Conservation (phyloP, 2,329 filamentous ascomycete genomes). For the Nectriaceae sp. region DNA sequence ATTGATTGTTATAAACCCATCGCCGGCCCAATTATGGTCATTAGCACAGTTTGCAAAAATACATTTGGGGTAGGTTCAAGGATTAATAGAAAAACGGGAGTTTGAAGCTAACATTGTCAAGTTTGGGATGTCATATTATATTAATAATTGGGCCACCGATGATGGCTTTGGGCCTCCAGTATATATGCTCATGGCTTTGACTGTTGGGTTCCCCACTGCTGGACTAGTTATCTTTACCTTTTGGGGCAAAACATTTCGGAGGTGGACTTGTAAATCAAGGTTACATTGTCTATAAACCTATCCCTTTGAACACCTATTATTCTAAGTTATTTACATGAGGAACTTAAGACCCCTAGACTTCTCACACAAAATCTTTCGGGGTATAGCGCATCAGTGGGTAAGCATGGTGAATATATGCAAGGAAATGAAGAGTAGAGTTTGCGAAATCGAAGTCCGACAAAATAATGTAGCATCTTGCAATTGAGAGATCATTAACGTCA, state of each 20-base stretch:
- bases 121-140: constrained; percentile 4
- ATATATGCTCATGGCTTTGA: neutral
- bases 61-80: constrained; percentile 1
- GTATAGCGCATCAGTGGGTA: too few relatives aligned
- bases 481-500: too few relatives aligned
- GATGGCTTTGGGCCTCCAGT: neutral
- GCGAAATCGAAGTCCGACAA: too few relatives aligned
- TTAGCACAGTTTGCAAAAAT: constrained; percentile 1
- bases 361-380: too few relatives aligned
- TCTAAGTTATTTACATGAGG: too few relatives aligned
- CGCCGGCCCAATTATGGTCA: constrained; percentile 2
- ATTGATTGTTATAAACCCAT: constrained; percentile 2
- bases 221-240: neutral
- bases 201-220: neutral
- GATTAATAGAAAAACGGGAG: neutral
- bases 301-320: too few relatives aligned
- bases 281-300: too few relatives aligned
- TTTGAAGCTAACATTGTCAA: neutral
- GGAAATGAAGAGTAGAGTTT: too few relatives aligned
- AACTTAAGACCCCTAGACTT: too few relatives aligned
- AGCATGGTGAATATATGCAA: too few relatives aligned
- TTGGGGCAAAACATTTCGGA: constrained; percentile 1
- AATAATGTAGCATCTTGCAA: too few relatives aligned
- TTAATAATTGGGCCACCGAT: neutral
- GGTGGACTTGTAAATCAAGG: neutral